Conservation (phyloP, 345 rosid species). For the Citrus mangshanensis region DNA sequence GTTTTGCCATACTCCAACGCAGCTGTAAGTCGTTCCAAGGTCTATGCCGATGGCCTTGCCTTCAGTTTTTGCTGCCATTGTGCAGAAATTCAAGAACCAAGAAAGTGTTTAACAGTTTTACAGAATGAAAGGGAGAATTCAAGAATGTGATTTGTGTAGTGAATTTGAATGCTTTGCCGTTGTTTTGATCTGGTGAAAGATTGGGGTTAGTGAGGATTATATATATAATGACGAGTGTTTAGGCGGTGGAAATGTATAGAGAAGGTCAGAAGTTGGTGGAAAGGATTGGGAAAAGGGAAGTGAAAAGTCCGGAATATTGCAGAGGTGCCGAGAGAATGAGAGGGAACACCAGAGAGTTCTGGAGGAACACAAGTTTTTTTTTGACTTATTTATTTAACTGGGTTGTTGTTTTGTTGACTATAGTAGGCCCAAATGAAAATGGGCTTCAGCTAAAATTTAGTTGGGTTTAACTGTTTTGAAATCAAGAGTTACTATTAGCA, state of each 20-base stretch:
- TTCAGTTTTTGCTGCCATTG: conserved; percentile 8
- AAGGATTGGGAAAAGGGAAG: not conserved
- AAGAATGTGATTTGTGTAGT: not conserved
- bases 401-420: too few species aligned
- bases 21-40: not conserved
- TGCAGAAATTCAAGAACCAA: not conserved
- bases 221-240: not conserved
- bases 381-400: not conserved
- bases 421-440: not conserved
- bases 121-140: not conserved
- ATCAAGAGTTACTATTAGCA: too few species aligned
- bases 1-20: conserved; percentile 14
- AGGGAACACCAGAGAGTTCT: not conserved
- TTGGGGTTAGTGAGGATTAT: not conserved
- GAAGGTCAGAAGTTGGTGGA: not conserved
- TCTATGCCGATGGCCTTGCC: conserved; percentile 10
- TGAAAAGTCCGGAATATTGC: not conserved
- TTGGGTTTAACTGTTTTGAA: too few species aligned
- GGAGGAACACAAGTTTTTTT: not conserved
- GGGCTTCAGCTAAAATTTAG: not conserved
- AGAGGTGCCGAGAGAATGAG: not conserved
- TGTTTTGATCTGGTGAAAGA: not conserved
- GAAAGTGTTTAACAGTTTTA: not conserved
- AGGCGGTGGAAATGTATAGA: not conserved
- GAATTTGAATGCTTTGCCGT: not conserved